Evolutionary conservation across 2,329 filamentous ascomycete species (phyloP).

Genomic region (Colletotrichum scovillei): DNA sequence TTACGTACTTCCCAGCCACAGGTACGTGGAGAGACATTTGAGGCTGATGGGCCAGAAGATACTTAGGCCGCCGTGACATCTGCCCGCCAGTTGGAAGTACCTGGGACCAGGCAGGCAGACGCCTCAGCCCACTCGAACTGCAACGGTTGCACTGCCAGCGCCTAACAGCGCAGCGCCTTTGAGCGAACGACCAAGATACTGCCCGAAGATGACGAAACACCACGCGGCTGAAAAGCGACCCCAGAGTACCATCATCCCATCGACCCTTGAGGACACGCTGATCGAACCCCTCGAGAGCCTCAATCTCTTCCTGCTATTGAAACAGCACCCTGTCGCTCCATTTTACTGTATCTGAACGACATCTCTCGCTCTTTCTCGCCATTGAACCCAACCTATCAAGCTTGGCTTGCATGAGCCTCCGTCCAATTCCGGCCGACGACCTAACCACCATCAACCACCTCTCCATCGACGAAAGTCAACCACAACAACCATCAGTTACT

Average conservation of each 20-base stretch:
- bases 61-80: not conserved
- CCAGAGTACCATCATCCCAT: constrained; percentile 27
- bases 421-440: constrained; percentile 23
- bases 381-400: not conserved
- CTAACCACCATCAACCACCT: constrained; percentile 31
- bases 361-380: constrained; percentile 1
- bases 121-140: constrained; percentile 12
- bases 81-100: constrained; percentile 18
- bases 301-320: constrained; percentile 2
- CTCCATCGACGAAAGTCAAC: not conserved
- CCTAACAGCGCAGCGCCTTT: constrained; percentile 25
- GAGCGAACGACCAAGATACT: constrained; percentile 23
- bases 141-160: constrained; percentile 26
- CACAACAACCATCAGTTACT: not conserved
- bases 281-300: constrained; percentile 29
- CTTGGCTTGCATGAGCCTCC: not conserved
- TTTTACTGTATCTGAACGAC: constrained; percentile 22
- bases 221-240: constrained; percentile 33
- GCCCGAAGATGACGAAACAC: constrained; percentile 35
- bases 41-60: not conserved
- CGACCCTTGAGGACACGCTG: constrained; percentile 25
- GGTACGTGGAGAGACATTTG: not conserved
- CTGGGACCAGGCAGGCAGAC: constrained; percentile 8
- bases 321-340: constrained; percentile 14
- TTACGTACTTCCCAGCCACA: constrained; percentile 19